Percentiles rank a stretch among this genome's conserved stretches.
phyloP scores from a whole-genome alignment of 345 rosid species.

The Excoecaria agallocha region DNA sequence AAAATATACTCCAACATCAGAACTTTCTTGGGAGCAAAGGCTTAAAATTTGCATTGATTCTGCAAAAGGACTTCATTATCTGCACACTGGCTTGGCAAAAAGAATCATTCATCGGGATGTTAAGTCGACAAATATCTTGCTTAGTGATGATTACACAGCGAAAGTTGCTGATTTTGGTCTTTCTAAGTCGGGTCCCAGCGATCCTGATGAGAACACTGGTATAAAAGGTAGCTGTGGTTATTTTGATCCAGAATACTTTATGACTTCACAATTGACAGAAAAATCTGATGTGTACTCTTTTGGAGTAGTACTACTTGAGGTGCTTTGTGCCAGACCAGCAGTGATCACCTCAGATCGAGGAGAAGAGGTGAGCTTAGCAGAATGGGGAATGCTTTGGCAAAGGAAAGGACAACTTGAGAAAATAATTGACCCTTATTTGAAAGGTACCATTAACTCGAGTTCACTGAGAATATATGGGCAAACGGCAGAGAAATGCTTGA shows the following conservation, averaged over 20 bases:
- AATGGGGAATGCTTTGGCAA: constrained; percentile 38
- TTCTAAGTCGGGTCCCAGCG: constrained; percentile 36
- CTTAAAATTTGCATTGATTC: constrained; percentile 64
- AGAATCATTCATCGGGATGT: constrained; percentile 62
- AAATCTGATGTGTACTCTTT: constrained; percentile 59
- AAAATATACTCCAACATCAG: background rate
- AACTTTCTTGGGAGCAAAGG: constrained; percentile 52
- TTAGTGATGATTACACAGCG: constrained; percentile 39
- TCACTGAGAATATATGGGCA: constrained; percentile 47
- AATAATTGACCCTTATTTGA: constrained; percentile 38
- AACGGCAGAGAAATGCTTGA: constrained; percentile 56
- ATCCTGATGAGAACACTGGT: constrained; percentile 36
- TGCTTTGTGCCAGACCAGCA: constrained; percentile 48
- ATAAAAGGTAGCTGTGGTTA: constrained; percentile 58
- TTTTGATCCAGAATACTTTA: constrained; percentile 50
- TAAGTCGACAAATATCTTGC: constrained; percentile 60
- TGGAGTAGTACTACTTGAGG: constrained; percentile 53
- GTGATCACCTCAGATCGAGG: constrained; percentile 27
- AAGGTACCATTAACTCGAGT: constrained; percentile 31
- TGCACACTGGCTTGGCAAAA: constrained; percentile 38
- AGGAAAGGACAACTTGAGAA: constrained; percentile 35
- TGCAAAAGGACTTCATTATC: constrained; percentile 52
- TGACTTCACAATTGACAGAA: constrained; percentile 41
- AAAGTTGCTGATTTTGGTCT: constrained; percentile 68
- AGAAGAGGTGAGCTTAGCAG: constrained; percentile 47